phyloP scores from a whole-genome alignment of 1,284 basidiomycete genomes.

The Salmacisia buchloeana region DNA sequence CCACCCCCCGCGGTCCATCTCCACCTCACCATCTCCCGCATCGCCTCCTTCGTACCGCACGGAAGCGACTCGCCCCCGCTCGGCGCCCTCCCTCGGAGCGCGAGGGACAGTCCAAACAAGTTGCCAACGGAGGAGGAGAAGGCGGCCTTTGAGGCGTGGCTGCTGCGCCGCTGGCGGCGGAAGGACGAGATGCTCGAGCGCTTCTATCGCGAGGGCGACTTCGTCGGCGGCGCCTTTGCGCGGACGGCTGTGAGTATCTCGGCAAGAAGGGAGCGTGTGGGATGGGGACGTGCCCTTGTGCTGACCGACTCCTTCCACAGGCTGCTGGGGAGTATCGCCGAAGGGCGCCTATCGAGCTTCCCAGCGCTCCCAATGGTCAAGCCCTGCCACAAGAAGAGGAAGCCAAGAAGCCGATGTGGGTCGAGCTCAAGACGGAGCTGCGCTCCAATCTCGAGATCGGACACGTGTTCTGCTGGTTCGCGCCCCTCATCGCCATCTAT shows the following conservation, averaged over 20 bases:
- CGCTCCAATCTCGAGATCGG: slow-evolving; percentile 25
- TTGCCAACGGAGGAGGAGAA: slow-evolving; percentile 64
- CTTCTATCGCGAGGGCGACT: slow-evolving; percentile 56
- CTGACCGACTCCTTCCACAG: background rate
- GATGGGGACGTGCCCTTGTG: background rate
- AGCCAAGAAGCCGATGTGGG: slow-evolving; percentile 13
- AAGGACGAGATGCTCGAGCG: slow-evolving; percentile 72
- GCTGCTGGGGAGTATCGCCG: slow-evolving; percentile 1
- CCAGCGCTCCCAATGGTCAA: background rate
- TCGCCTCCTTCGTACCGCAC: background rate
- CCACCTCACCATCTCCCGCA: slow-evolving; percentile 49
- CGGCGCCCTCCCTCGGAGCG: slow-evolving; percentile 17
- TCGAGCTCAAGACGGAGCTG: slow-evolving; percentile 28
- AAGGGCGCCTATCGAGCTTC: background rate
- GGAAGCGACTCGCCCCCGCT: slow-evolving; percentile 18
- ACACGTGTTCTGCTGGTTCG: slow-evolving; percentile 28
- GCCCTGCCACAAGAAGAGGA: slow-evolving; percentile 5
- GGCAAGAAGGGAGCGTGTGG: background rate
- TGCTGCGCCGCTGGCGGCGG: slow-evolving; percentile 70
- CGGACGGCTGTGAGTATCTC: background rate
- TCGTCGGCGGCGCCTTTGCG: slow-evolving; percentile 27
- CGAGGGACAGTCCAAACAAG: slow-evolving; percentile 7
- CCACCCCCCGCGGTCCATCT: slow-evolving; percentile 81
- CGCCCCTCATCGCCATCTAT: slow-evolving; percentile 9
- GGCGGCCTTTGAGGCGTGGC: slow-evolving; percentile 72